These are phyloP conservation scores for Ogataea zsoltii DNA, from an alignment of 805 yeast species.

Conservation along the genomic window DNA sequence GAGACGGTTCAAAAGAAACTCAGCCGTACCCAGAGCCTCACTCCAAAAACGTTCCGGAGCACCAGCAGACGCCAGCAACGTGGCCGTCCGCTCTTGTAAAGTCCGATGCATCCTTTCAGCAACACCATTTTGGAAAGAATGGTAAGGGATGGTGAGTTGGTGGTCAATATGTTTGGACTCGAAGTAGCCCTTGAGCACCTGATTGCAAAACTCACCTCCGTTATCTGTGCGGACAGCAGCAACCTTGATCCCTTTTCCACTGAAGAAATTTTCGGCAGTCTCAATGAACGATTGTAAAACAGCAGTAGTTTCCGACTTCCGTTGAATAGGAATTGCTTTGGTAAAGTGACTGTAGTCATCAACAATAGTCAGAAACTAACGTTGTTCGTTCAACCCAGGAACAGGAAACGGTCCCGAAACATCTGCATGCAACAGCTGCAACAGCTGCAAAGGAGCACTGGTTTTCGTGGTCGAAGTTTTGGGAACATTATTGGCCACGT, in stretches of 20 bases:
- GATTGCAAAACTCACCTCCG: not conserved
- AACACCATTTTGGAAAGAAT: not conserved
- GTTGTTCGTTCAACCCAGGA: not conserved
- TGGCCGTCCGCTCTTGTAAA: not conserved
- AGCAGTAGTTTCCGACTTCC: no score
- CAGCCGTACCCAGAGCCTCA: not conserved
- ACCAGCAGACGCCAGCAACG: not conserved
- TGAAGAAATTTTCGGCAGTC: no score
- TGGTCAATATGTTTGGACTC: not conserved
- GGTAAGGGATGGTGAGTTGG: not conserved
- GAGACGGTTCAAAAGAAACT: not conserved
- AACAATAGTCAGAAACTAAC: no score
- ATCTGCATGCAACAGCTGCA: constrained; percentile 1
- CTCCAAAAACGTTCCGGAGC: not conserved
- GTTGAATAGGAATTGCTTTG: no score
- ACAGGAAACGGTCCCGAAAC: constrained; percentile 9
- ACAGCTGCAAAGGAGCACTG: constrained; percentile 1
- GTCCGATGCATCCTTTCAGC: not conserved
- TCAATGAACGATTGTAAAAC: no score
- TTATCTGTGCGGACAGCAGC: not conserved
- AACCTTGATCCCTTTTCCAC: no score
- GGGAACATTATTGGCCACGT: constrained; percentile 1
- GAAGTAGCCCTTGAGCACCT: not conserved
- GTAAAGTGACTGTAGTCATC: no score
- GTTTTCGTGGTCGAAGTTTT: not conserved